phyloP scores from a whole-genome alignment of 2,329 filamentous ascomycete species.

The Boeremia lycopersici region DNA sequence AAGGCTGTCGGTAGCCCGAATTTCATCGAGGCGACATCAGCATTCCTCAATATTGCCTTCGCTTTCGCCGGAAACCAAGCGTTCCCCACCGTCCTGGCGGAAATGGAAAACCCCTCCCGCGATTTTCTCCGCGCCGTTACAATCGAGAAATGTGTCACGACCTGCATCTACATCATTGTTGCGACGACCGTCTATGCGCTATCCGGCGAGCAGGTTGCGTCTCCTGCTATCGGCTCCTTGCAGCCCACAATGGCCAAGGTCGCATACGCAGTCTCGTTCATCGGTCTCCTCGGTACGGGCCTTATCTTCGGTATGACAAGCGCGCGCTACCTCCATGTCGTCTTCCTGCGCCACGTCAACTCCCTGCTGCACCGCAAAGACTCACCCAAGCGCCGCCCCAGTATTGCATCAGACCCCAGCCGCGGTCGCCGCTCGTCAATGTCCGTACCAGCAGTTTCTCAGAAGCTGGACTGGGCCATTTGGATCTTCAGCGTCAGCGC shows the following conservation, averaged over 20 bases:
- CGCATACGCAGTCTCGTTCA: slow-evolving; percentile 28
- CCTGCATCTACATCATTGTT: slow-evolving; percentile 29
- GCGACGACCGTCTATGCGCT: slow-evolving; percentile 32
- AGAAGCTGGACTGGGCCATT: slow-evolving; percentile 24
- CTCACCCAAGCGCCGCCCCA: slow-evolving; percentile 2
- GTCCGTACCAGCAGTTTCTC: slow-evolving; percentile 21
- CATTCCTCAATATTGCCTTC: slow-evolving; percentile 37
- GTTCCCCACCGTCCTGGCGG: slow-evolving; percentile 34
- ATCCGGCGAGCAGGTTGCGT: slow-evolving; percentile 33
- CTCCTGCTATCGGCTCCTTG: slow-evolving; percentile 31
- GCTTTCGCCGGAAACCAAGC: slow-evolving; percentile 38
- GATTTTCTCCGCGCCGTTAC: slow-evolving; percentile 35
- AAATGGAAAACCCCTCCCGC: slow-evolving; percentile 35
- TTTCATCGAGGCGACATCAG: slow-evolving; percentile 30
- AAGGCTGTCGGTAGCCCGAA: slow-evolving; percentile 30
- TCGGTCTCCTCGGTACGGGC: slow-evolving; percentile 33
- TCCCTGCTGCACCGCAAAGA: slow-evolving; percentile 22
- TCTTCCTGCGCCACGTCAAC: slow-evolving; percentile 28
- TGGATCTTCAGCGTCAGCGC: slow-evolving; percentile 32
- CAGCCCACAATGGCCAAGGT: slow-evolving; percentile 31
- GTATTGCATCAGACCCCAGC: slow-evolving; percentile 12
- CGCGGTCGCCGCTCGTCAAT: slow-evolving; percentile 26
- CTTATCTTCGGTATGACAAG: slow-evolving; percentile 33
- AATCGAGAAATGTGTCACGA: slow-evolving; percentile 34
- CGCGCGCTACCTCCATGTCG: slow-evolving; percentile 30